Conservation (phyloP, 2,329 filamentous ascomycete genomes). For the Neoascochyta sp. region DNA sequence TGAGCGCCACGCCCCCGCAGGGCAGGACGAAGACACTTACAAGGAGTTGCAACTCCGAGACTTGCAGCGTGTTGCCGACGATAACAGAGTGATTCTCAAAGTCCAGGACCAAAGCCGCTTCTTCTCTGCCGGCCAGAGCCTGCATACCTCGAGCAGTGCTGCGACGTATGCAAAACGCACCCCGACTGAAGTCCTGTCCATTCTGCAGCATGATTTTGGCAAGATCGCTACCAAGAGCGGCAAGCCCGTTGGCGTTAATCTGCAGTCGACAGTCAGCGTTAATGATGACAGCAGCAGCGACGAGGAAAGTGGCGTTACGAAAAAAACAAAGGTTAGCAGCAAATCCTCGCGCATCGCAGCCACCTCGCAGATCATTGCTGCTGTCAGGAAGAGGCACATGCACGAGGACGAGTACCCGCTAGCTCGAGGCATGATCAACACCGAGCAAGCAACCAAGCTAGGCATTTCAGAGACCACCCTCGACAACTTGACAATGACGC, state of each 20-base stretch:
- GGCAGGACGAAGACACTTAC: conserved; percentile 69
- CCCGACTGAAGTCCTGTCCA: conserved; percentile 63
- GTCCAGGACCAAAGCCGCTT: conserved; percentile 84
- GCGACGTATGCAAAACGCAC: conserved; percentile 65
- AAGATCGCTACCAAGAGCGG: conserved; percentile 36
- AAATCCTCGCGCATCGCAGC: conserved; percentile 62
- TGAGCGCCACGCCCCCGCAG: conserved; percentile 62
- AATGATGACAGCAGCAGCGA: conserved; percentile 61
- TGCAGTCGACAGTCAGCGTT: conserved; percentile 64
- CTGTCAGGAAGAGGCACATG: conserved; percentile 59
- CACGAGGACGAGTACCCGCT: conserved; percentile 48
- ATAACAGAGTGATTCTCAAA: conserved; percentile 77
- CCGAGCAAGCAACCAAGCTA: conserved; percentile 29
- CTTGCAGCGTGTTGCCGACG: conserved; percentile 68
- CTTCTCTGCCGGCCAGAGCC: conserved; percentile 56
- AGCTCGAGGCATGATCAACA: conserved; percentile 20
- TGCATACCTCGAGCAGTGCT: conserved; percentile 47
- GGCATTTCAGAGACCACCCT: conserved; percentile 48
- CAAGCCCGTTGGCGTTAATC: conserved; percentile 44
- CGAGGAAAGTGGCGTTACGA: conserved; percentile 57
- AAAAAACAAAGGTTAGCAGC: conserved; percentile 62
- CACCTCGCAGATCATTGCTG: conserved; percentile 63
- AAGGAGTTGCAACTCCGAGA: conserved; percentile 74
- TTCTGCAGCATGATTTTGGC: conserved; percentile 61
- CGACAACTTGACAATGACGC: conserved; percentile 67